Evolutionary conservation across 2,329 filamentous ascomycete genomes (phyloP).

Genomic region (Niveomyces coronatus): DNA sequence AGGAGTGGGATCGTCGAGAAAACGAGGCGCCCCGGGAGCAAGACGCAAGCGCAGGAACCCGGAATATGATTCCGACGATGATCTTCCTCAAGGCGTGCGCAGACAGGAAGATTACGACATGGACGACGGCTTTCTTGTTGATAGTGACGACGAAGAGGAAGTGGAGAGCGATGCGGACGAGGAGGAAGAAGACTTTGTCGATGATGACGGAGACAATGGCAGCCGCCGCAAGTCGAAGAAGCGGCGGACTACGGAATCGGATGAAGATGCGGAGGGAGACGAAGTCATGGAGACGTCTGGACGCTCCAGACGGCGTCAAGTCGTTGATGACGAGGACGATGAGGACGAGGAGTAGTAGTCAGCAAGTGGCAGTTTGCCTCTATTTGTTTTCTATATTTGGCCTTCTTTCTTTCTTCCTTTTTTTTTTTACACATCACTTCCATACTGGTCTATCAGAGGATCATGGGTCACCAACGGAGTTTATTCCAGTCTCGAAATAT

Average conservation of each 20-base stretch:
- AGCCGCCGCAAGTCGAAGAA: conserved; percentile 36
- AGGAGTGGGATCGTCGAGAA: conserved; percentile 34
- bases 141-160: conserved; percentile 62
- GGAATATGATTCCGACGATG: conserved; percentile 71
- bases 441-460: no score
- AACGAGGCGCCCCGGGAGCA: conserved; percentile 40
- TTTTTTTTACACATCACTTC: no score
- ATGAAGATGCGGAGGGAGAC: conserved; percentile 44
- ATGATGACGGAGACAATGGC: conserved; percentile 39
- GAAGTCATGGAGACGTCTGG: conserved; percentile 34
- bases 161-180: conserved; percentile 53
- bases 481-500: no score
- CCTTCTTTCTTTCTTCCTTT: no score
- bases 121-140: conserved; percentile 69
- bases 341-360: no score
- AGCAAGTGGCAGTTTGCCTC: no score
- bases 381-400: no score
- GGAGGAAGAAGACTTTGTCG: conserved; percentile 44
- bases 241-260: conserved; percentile 38
- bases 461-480: no score
- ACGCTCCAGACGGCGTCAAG: conserved; percentile 40
- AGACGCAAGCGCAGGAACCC: conserved; percentile 44
- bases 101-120: conserved; percentile 68
- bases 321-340: conserved; percentile 53
- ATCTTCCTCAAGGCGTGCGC: conserved; percentile 49